Evolutionary conservation across 805 yeast genomes (phyloP), one percentile per base, ranked within the genome.

Genomic region (Metschnikowia baotianmanensis): DNA sequence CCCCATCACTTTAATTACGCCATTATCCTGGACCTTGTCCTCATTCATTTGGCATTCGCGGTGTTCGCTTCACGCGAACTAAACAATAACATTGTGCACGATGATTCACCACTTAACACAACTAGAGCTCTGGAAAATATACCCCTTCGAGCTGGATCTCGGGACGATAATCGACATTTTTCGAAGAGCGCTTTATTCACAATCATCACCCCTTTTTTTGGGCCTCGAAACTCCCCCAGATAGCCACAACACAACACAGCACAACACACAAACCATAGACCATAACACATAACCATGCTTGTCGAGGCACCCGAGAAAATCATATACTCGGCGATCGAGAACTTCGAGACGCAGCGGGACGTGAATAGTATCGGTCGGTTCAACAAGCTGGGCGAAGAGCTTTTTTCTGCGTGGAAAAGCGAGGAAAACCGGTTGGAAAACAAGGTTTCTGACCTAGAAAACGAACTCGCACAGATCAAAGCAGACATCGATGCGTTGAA

Each of bases 331-430:
- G 67, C 78, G 1, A 61, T 68, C 4, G 77, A 72, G 28, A 69
- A 68, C n/a, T 72, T 74, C 38, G 77, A 76, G 43, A 69, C 76
- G 5, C 74, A 73, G 47, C 73, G 77, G 1, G 83, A 78, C 46
- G 49, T 77, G 27, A 62, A 62, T 20, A 67, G 74, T 2, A 53
- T 77, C 2, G 71, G 71, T 33, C 55, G 74, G 26, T 72, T 76
- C 15, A 67, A 69, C 8, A 72, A 63, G 11, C 61, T 65, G 36
- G 53, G 71, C 12, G 43, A 48, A 13, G 44, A 59, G 18, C 55
- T 74, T 10, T 46, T 59, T 17, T 42, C 46, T 9, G 53, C 54
- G 16, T 58, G 77, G 34, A 38, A 48, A 6, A 56, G 51, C 9
- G 58, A 49, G 19, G 50, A 61, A 10, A 56, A 51, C 4, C 33